Evolutionary conservation across 306 rosid species (phyloP).

Genomic region (Cajanus cajan): DNA sequence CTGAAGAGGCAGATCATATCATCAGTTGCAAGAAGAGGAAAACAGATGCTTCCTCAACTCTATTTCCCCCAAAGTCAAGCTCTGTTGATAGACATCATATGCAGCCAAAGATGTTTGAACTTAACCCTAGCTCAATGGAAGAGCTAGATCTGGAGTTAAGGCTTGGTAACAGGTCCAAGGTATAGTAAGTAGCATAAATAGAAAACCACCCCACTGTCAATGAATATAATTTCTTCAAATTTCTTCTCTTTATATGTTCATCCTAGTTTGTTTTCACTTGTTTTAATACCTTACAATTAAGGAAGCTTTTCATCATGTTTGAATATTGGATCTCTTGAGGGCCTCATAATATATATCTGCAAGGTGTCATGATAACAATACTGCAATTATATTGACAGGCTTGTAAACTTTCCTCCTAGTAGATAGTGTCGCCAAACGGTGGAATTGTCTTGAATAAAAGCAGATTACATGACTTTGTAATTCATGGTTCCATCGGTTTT

Average conservation of each 20-base stretch:
- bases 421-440: constrained; percentile 29
- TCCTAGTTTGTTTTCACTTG: constrained; percentile 8
- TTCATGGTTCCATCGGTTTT: constrained; percentile 28
- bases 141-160: constrained; percentile 53
- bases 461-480: constrained; percentile 28
- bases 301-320: constrained; percentile 37
- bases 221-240: constrained; percentile 26
- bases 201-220: constrained; percentile 23
- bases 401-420: constrained; percentile 38
- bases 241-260: constrained; percentile 30
- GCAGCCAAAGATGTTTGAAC: constrained; percentile 24
- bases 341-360: constrained; percentile 22
- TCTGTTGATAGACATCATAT: constrained; percentile 21
- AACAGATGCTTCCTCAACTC: constrained; percentile 42
- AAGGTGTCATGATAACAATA: constrained; percentile 25
- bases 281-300: constrained; percentile 27
- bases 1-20: constrained; percentile 8
- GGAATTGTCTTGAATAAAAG: constrained; percentile 24
- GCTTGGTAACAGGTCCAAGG: constrained; percentile 44
- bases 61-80: constrained; percentile 42
- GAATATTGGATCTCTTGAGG: constrained; percentile 21
- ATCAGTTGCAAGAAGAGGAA: constrained; percentile 65
- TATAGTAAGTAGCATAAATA: constrained; percentile 36
- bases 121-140: constrained; percentile 36
- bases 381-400: constrained; percentile 29